Conservation (phyloP, 2,329 filamentous ascomycete genomes). For the Sporothrix globosa region DNA sequence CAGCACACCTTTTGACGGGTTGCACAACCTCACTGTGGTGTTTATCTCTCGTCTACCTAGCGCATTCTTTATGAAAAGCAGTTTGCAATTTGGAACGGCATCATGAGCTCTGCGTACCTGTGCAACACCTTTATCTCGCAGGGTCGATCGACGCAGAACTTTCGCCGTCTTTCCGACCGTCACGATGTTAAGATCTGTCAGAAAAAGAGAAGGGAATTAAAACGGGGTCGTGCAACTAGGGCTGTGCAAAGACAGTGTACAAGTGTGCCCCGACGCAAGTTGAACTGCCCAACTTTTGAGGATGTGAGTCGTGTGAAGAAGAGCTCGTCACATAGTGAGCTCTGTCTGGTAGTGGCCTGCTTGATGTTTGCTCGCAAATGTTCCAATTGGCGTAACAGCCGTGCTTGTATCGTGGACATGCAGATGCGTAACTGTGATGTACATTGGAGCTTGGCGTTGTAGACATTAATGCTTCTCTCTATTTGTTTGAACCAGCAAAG, state of each 20-base stretch:
- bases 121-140: conserved; percentile 12
- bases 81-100: conserved; percentile 5
- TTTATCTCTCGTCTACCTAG: neutral
- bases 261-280: neutral
- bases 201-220: neutral
- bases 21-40: conserved; percentile 6
- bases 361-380: neutral
- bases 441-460: neutral
- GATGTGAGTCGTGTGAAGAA: neutral
- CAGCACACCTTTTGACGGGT: neutral
- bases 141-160: neutral
- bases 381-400: neutral
- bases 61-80: neutral
- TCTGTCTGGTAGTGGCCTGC: neutral
- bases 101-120: neutral
- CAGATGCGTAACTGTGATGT: neutral
- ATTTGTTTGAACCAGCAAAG: neutral
- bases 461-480: neutral
- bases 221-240: neutral
- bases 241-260: neutral
- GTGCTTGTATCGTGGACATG: neutral
- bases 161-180: too few species aligned
- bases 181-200: too few species aligned
- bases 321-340: neutral
- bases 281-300: neutral